These are phyloP conservation scores for Prunus yedoensis DNA, from an alignment of 331 rosid genomes.

Conservation along the genomic window DNA sequence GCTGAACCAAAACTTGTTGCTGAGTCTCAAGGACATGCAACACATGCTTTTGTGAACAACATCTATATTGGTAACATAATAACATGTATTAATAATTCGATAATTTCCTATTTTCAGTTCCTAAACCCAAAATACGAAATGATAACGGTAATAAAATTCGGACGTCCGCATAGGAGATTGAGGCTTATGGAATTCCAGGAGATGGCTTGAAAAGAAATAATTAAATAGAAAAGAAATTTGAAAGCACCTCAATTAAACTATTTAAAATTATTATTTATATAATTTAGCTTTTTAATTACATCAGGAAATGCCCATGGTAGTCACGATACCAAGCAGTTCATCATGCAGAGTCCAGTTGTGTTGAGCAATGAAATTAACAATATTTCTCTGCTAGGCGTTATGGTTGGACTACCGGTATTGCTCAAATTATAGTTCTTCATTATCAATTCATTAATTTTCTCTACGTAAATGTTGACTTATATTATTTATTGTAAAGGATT, in stretches of 20 bases:
- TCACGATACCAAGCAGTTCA: constrained; percentile 35
- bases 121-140: accelerated
- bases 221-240: background rate
- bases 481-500: constrained; percentile 38
- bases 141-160: too few species aligned
- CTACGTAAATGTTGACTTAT: too few species aligned
- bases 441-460: too few species aligned
- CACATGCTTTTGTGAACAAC: constrained; percentile 53
- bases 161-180: too few species aligned
- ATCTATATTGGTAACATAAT: constrained; percentile 41
- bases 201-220: background rate
- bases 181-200: too few species aligned
- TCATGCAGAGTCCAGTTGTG: constrained; percentile 39
- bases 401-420: constrained; percentile 69
- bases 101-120: too few species aligned
- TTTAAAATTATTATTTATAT: background rate
- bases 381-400: constrained; percentile 51
- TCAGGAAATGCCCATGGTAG: constrained; percentile 54
- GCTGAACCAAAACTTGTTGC: constrained; percentile 39
- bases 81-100: background rate
- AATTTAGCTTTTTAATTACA: background rate
- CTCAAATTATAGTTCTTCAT: background rate
- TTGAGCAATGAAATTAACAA: constrained; percentile 48
- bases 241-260: background rate
- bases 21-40: constrained; percentile 65